Evolutionary conservation across 495 filamentous ascomycete species (phyloP).

Genomic region (Antarctomyces pellizariae): DNA sequence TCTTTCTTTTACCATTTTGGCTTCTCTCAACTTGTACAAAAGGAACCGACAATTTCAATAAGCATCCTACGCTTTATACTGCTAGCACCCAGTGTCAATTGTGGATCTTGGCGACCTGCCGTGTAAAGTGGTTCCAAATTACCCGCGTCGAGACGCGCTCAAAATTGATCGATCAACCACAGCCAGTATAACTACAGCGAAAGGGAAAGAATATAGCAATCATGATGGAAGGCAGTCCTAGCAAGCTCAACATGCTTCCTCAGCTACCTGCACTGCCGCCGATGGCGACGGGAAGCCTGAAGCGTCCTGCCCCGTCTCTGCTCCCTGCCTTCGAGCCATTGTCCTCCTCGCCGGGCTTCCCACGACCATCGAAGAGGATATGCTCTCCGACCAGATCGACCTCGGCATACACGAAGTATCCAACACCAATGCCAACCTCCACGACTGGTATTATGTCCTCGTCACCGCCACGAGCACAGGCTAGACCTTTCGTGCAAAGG

Average conservation of each 20-base stretch:
- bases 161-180: no score
- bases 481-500: conserved; percentile 25
- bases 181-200: no score
- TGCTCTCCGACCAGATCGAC: conserved; percentile 21
- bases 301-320: conserved; percentile 57
- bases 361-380: conserved; percentile 47
- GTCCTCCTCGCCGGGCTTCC: conserved; percentile 67
- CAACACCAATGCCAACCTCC: conserved; percentile 80
- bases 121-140: no score
- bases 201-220: no score
- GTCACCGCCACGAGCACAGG: conserved; percentile 40
- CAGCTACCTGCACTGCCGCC: conserved; percentile 17
- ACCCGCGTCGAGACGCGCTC: no score
- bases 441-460: conserved; percentile 82
- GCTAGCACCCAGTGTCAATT: no score
- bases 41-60: no score
- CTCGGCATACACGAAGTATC: conserved; percentile 37
- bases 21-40: no score
- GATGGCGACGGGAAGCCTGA: conserved; percentile 38
- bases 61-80: no score
- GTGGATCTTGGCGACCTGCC: no score
- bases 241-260: conserved; percentile 8
- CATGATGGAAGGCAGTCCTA: conserved; percentile 13
- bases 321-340: conserved; percentile 85
- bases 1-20: no score